These are phyloP conservation scores for Senecio squalidus DNA, from an alignment of 140 eudicot genomes.

Conservation along the genomic window DNA sequence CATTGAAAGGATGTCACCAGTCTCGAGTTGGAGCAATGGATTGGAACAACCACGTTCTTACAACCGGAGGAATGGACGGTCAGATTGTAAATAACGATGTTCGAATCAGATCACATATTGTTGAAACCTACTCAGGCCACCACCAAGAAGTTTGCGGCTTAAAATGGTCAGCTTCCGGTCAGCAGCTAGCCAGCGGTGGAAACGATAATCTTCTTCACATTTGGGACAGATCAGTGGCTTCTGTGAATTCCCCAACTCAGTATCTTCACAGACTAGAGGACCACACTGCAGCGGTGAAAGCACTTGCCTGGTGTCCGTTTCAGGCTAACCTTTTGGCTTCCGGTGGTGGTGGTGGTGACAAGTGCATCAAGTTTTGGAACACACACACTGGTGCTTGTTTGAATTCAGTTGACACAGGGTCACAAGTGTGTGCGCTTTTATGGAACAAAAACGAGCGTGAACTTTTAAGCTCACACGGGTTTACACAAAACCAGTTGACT, in stretches of 20 bases:
- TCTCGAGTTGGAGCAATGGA: constrained; percentile 81
- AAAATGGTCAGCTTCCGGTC: constrained; percentile 94
- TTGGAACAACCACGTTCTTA: constrained; percentile 81
- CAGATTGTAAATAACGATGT: constrained; percentile 76
- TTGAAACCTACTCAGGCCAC: constrained; percentile 79
- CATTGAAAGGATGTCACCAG: constrained; percentile 29
- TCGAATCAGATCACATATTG: constrained; percentile 50
- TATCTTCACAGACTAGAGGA: constrained; percentile 87
- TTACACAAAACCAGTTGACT: constrained; percentile 80
- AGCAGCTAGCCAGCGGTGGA: constrained; percentile 91
- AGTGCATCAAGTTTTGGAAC: constrained; percentile 87
- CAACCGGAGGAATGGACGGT: constrained; percentile 91
- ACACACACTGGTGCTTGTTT: constrained; percentile 88
- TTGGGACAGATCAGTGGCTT: constrained; percentile 75
- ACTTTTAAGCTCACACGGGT: constrained; percentile 87
- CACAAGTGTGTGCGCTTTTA: constrained; percentile 83
- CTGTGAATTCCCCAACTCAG: constrained; percentile 49
- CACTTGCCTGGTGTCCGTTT: constrained; percentile 97
- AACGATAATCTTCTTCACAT: constrained; percentile 92
- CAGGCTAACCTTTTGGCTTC: constrained; percentile 81
- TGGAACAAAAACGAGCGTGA: constrained; percentile 93
- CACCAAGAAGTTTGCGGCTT: constrained; percentile 93
- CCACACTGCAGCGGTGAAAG: constrained; percentile 89
- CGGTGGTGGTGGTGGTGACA: constrained; percentile 88
- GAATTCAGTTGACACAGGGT: constrained; percentile 88